A percentile compares a stretch with the other conserved stretches of the same genome.
phyloP scores from a whole-genome alignment of 441 rosid species.

The Erysimum pusillum region DNA sequence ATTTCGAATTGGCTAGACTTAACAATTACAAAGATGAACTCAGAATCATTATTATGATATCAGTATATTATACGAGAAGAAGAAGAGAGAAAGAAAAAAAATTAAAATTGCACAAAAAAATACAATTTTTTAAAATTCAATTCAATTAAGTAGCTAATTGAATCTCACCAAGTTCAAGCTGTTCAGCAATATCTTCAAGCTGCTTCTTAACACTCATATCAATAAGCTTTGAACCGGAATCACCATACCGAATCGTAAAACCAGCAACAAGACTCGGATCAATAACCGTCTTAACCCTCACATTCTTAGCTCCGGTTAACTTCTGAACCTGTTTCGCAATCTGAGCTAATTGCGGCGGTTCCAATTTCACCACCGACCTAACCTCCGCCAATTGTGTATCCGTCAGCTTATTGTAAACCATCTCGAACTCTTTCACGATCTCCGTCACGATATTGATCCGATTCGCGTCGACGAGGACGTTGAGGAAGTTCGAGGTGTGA shows the following conservation, averaged over 20 bases:
- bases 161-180: constrained; percentile 82
- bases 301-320: constrained; percentile 82
- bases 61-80: constrained; percentile 25
- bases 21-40: not conserved
- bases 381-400: constrained; percentile 81
- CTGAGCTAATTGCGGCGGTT: constrained; percentile 81
- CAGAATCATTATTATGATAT: constrained; percentile 27
- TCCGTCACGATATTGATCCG: constrained; percentile 67
- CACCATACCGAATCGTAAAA: constrained; percentile 84
- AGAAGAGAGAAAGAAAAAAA: not conserved
- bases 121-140: not conserved
- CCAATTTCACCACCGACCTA: constrained; percentile 80
- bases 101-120: constrained; percentile 18
- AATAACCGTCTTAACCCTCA: constrained; percentile 77
- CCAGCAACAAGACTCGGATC: constrained; percentile 89
- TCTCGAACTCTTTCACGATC: constrained; percentile 79
- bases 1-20: not conserved
- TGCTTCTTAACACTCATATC: constrained; percentile 97
- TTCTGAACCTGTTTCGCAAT: constrained; percentile 94
- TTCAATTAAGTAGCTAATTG: constrained; percentile 52
- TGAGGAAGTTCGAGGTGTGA: constrained; percentile 70
- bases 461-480: constrained; percentile 70
- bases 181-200: constrained; percentile 81
- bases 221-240: constrained; percentile 77
- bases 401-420: constrained; percentile 66